phyloP scores from a whole-genome alignment of 805 yeast species.

The Kluyveromyces dobzhanskii region DNA sequence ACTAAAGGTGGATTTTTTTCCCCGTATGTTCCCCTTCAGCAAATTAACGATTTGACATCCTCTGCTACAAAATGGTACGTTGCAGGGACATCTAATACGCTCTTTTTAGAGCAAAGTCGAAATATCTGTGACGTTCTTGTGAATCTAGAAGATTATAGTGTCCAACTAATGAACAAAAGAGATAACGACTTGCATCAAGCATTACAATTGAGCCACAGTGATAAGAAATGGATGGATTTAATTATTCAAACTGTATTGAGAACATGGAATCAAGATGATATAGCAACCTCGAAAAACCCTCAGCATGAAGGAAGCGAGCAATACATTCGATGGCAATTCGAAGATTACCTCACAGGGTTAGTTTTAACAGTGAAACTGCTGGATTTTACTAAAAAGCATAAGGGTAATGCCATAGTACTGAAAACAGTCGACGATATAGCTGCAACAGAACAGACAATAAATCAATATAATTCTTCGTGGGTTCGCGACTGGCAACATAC shows the following conservation, averaged over 20 bases:
- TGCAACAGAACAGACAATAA: conserved; percentile 29
- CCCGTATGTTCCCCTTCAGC: conserved; percentile 93
- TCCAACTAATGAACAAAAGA: conserved; percentile 38
- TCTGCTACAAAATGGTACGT: conserved; percentile 54
- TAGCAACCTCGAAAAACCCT: conserved; percentile 34
- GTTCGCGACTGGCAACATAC: conserved; percentile 47
- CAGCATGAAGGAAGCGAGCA: conserved; percentile 75
- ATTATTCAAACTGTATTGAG: conserved; percentile 42
- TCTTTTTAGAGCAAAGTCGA: conserved; percentile 57
- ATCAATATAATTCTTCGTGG: conserved; percentile 39
- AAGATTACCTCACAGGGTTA: conserved; percentile 77
- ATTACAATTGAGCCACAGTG: conserved; percentile 46
- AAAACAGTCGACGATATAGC: conserved; percentile 24
- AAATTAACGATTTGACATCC: conserved; percentile 60
- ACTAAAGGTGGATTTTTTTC: conserved; percentile 82
- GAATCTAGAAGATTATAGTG: conserved; percentile 46
- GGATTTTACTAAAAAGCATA: conserved; percentile 39
- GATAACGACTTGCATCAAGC: conserved; percentile 34
- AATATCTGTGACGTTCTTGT: conserved; percentile 64
- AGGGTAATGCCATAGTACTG: conserved; percentile 30
- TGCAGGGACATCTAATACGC: conserved; percentile 82
- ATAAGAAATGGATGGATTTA: conserved; percentile 65
- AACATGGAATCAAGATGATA: conserved; percentile 35
- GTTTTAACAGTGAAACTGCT: conserved; percentile 64
- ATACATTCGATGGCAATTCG: conserved; percentile 78